phyloP scores from a whole-genome alignment of 169 alveolate genomes.

The Eimeria zaria region DNA sequence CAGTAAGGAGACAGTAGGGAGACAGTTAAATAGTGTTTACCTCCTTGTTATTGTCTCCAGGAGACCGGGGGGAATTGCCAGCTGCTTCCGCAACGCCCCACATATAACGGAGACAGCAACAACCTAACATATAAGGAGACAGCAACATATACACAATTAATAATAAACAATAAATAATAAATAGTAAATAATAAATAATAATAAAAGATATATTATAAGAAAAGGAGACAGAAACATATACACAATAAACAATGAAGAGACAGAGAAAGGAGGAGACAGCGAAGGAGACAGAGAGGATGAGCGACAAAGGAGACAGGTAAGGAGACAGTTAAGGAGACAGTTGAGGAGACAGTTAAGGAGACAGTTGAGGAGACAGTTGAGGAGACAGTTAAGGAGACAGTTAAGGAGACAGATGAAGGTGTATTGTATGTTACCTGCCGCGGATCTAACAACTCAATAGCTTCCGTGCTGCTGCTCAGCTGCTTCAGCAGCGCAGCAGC shows the following conservation, averaged over 20 bases:
- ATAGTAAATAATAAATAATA: too few relatives aligned
- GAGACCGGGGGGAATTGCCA: background rate
- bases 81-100: conserved; percentile 25
- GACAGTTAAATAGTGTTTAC: too few relatives aligned
- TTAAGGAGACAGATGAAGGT: too few relatives aligned
- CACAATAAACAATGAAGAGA: background rate
- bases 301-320: background rate
- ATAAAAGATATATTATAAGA: background rate
- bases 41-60: background rate
- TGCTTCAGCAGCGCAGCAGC: conserved; percentile 72
- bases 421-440: too few relatives aligned
- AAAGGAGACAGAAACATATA: background rate
- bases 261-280: background rate
- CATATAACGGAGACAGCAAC: conserved; percentile 6
- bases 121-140: background rate
- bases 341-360: background rate
- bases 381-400: background rate
- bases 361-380: too few relatives aligned
- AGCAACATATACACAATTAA: background rate
- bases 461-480: conserved; percentile 30
- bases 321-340: background rate
- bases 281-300: background rate
- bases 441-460: background rate
- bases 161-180: too few relatives aligned
- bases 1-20: too few relatives aligned